These are phyloP conservation scores for Apiospora phragmitis DNA, from an alignment of 2,329 filamentous ascomycete genomes.

Conservation along the genomic window DNA sequence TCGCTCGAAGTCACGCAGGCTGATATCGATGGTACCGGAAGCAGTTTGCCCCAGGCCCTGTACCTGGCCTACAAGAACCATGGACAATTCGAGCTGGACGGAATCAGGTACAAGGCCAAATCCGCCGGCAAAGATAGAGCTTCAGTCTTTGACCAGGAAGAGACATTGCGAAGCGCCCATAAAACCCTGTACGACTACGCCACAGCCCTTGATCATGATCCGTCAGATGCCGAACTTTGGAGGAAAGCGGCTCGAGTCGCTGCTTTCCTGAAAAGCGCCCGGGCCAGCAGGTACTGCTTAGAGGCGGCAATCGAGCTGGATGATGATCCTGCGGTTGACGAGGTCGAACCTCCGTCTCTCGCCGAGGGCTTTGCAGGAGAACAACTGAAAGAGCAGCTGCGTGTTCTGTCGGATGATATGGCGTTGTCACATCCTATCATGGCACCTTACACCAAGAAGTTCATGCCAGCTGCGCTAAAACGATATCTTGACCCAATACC, in stretches of 20 bases:
- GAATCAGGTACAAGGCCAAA: conserved; percentile 55
- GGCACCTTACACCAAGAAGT: conserved; percentile 54
- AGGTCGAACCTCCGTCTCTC: conserved; percentile 63
- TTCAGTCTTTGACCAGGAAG: conserved; percentile 38
- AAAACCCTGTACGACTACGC: conserved; percentile 58
- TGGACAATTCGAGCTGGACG: conserved; percentile 87
- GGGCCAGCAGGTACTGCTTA: conserved; percentile 62
- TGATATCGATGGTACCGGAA: conserved; percentile 72
- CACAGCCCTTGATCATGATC: conserved; percentile 62
- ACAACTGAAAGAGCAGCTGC: conserved; percentile 57
- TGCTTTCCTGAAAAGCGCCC: conserved; percentile 55
- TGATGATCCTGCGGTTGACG: conserved; percentile 63
- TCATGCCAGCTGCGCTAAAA: conserved; percentile 51
- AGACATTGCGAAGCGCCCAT: conserved; percentile 38
- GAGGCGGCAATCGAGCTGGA: conserved; percentile 68
- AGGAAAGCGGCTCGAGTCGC: conserved; percentile 59
- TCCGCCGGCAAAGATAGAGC: conserved; percentile 24
- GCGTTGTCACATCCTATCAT: conserved; percentile 62
- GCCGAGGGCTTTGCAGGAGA: conserved; percentile 65
- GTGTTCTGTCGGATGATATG: conserved; percentile 54
- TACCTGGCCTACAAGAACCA: conserved; percentile 96
- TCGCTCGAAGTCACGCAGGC: conserved; percentile 58
- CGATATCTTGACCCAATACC: conserved; percentile 62
- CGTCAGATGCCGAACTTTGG: conserved; percentile 68
- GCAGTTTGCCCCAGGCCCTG: conserved; percentile 82